Percentiles rank a stretch among this genome's conserved stretches.
These are phyloP conservation scores for Blastobotrys robertii DNA, from an alignment of 805 yeast species.

Conservation along the genomic window DNA sequence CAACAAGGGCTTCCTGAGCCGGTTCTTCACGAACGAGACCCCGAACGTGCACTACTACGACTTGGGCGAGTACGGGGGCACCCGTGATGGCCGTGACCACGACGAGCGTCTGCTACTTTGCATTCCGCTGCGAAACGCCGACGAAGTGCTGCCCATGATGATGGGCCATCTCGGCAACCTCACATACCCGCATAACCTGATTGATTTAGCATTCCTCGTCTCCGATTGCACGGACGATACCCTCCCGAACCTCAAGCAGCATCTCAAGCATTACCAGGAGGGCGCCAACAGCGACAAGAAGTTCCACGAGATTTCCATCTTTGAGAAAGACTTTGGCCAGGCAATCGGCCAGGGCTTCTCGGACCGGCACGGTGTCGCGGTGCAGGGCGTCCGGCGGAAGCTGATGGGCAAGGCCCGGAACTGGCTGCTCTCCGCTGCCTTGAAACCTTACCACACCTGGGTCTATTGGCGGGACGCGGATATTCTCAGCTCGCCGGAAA, in stretches of 20 bases:
- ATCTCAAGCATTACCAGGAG: conserved; percentile 28
- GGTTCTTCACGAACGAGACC: too few relatives aligned
- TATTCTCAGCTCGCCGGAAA: conserved; percentile 81
- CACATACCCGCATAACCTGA: conserved; percentile 69
- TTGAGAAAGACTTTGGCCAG: conserved; percentile 89
- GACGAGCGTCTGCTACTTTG: conserved; percentile 70
- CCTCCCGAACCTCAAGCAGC: conserved; percentile 47
- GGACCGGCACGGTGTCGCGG: conserved; percentile 91
- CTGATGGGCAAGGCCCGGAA: conserved; percentile 94
- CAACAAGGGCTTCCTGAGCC: too few relatives aligned
- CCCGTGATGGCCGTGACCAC: conserved; percentile 62
- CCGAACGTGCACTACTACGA: conserved; percentile 55
- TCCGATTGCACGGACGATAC: conserved; percentile 85
- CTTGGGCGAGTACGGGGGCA: conserved; percentile 49
- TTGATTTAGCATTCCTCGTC: conserved; percentile 72
- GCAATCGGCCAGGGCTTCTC: conserved; percentile 84
- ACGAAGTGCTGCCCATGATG: conserved; percentile 77
- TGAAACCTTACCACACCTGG: conserved; percentile 89
- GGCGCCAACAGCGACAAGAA: neutral
- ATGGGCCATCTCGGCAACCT: conserved; percentile 68
- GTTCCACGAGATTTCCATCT: conserved; percentile 72
- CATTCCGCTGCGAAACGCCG: conserved; percentile 87
- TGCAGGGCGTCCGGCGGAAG: conserved; percentile 91
- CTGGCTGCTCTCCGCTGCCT: conserved; percentile 80
- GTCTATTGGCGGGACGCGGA: conserved; percentile 98